These are phyloP conservation scores for Avena eriantha DNA, from an alignment of 176 grass and related monocot species.

Conservation along the genomic window DNA sequence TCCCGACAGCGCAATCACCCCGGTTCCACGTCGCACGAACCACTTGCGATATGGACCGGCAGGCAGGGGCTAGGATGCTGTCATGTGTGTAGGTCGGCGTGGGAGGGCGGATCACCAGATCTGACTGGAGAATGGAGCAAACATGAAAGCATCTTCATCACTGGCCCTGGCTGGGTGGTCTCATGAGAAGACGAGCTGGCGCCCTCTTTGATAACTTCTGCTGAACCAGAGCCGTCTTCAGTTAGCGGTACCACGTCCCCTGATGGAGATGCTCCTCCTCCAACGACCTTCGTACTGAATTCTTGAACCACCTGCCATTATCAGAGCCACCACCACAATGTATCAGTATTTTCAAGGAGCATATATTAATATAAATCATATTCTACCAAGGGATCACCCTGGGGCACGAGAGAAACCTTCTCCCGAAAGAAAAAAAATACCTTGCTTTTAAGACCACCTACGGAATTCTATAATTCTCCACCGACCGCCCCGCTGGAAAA, in stretches of 20 bases:
- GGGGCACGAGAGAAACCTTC: neutral
- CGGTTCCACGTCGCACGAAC: neutral
- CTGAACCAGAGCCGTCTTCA: slow-evolving; percentile 56
- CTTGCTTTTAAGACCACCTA: slow-evolving; percentile 3
- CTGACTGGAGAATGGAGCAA: slow-evolving; percentile 50
- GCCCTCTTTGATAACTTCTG: slow-evolving; percentile 24
- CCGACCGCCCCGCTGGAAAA: neutral
- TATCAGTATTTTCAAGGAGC: neutral
- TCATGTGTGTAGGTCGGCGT: neutral
- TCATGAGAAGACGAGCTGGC: slow-evolving; percentile 47
- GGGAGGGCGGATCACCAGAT: slow-evolving; percentile 43
- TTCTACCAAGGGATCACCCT: neutral
- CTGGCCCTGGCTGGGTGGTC: slow-evolving; percentile 25
- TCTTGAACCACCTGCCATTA: slow-evolving; percentile 70
- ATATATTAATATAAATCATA: neutral
- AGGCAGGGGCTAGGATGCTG: neutral
- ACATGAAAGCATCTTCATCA: slow-evolving; percentile 56
- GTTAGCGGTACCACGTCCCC: slow-evolving; percentile 49
- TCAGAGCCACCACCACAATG: slow-evolving; percentile 17
- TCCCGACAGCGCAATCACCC: neutral
- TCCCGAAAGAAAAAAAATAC: neutral
- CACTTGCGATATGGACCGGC: neutral
- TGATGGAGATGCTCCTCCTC: slow-evolving; percentile 24
- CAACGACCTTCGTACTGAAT: slow-evolving; percentile 58
- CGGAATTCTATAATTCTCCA: slow-evolving; percentile 15